Conservation (phyloP, 176 grass and related monocot genomes). For the Oryza australiensis region DNA sequence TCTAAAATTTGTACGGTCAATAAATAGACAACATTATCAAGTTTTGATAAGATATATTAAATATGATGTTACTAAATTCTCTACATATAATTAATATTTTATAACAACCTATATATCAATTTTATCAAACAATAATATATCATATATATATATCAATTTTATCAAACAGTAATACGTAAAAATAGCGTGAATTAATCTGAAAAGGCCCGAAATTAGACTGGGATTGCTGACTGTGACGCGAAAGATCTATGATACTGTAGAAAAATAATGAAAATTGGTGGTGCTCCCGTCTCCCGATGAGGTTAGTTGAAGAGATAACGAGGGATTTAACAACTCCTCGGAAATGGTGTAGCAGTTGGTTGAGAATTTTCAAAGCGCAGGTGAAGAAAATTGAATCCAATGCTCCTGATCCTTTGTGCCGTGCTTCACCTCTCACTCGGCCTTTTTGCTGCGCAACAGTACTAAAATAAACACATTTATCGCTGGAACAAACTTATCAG, state of each 20-base stretch:
- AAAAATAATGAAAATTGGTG: conserved; percentile 24
- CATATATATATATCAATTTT: no score
- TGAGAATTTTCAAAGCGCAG: conserved; percentile 24
- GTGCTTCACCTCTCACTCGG: neutral
- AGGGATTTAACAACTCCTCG: conserved; percentile 43
- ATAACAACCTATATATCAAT: no score
- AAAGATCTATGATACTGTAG: conserved; percentile 21
- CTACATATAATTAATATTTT: no score
- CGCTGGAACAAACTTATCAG: no score
- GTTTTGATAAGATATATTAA: no score
- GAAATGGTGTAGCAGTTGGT: conserved; percentile 30
- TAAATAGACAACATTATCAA: no score
- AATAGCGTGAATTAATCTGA: no score
- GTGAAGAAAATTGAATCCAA: conserved; percentile 27
- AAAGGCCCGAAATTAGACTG: neutral
- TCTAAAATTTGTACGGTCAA: no score
- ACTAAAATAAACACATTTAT: neutral
- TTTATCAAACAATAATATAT: no score
- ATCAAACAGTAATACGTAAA: no score
- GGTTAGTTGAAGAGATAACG: conserved; percentile 51
- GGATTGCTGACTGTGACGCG: conserved; percentile 1
- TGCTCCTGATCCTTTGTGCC: conserved; percentile 35
- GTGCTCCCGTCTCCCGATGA: conserved; percentile 35
- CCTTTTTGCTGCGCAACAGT: neutral
- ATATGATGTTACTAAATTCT: no score